A percentile compares a stretch with the other conserved stretches of the same genome.
Evolutionary conservation across 441 rosid genomes (phyloP).

Genomic region (Eutrema salsugineum): DNA sequence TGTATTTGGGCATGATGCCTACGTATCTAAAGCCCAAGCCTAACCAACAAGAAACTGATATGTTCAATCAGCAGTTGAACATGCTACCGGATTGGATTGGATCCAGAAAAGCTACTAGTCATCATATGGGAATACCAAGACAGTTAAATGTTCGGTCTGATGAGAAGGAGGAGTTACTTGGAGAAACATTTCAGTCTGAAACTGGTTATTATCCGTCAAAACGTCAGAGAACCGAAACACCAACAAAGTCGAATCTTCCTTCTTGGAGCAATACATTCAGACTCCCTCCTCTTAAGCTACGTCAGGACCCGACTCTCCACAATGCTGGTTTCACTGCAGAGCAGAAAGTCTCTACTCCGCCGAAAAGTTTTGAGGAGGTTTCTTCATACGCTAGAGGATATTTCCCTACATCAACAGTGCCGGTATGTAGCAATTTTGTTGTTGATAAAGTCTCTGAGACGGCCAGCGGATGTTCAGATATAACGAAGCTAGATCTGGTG

Average conservation of each 20-base stretch:
- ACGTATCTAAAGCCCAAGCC: background rate
- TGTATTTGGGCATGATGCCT: conserved; percentile 1
- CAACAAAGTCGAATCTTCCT: background rate
- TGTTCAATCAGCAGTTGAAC: background rate
- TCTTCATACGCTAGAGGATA: background rate
- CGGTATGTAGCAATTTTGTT: background rate
- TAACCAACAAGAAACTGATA: background rate
- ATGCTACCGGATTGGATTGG: background rate
- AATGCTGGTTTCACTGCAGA: background rate
- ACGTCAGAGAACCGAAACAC: background rate
- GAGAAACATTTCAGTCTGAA: background rate
- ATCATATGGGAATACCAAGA: background rate
- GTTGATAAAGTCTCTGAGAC: background rate
- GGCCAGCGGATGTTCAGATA: background rate
- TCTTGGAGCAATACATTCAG: background rate
- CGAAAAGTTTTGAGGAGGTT: background rate
- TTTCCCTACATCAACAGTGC: background rate
- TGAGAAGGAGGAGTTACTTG: background rate
- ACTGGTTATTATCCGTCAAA: background rate
- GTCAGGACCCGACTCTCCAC: background rate
- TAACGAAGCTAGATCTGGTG: background rate
- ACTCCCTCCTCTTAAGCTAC: conserved; percentile 1
- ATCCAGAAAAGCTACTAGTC: background rate
- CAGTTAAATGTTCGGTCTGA: background rate
- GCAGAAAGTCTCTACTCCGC: background rate